Percentiles rank a stretch among this genome's conserved stretches.
Conservation (phyloP, 352 stramenopile genomes). For the Pythium monospermum region DNA sequence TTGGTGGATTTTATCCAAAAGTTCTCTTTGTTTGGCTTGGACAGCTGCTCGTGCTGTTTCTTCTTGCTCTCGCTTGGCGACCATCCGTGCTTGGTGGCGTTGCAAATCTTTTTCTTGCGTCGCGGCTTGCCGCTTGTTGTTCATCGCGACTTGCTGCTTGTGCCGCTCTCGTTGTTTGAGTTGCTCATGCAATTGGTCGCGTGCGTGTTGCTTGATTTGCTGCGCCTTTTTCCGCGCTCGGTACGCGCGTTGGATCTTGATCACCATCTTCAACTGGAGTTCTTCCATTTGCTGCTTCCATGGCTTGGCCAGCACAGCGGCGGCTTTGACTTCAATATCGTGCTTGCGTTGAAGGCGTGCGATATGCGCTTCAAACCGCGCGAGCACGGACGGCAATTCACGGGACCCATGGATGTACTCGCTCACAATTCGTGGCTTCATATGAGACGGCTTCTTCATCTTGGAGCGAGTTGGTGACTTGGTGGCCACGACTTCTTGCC, state of each 20-base stretch:
- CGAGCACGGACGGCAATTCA: conserved; percentile 51
- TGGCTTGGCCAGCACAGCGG: conserved; percentile 37
- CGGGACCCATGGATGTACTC: conserved; percentile 7
- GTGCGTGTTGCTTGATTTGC: conserved; percentile 41
- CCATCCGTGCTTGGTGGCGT: conserved; percentile 50
- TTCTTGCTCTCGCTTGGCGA: conserved; percentile 46
- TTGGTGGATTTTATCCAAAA: conserved; percentile 41
- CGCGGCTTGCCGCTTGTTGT: conserved; percentile 51
- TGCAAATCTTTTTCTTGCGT: conserved; percentile 51
- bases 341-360: conserved; percentile 48
- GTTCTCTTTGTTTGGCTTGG: conserved; percentile 38
- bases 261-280: conserved; percentile 54
- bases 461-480: background rate
- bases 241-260: conserved; percentile 71
- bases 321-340: conserved; percentile 53
- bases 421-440: background rate
- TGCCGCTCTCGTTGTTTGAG: conserved; percentile 47
- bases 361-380: conserved; percentile 51
- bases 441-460: background rate
- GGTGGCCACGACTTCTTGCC: conserved; percentile 38
- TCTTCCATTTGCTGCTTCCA: conserved; percentile 77
- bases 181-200: conserved; percentile 41
- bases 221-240: conserved; percentile 33
- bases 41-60: conserved; percentile 28
- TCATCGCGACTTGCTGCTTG: conserved; percentile 42